Evolutionary conservation across 78 protist genomes (phyloP), one percentile per base, ranked within the genome.

Genomic region (Polysphondylium violaceum): DNA sequence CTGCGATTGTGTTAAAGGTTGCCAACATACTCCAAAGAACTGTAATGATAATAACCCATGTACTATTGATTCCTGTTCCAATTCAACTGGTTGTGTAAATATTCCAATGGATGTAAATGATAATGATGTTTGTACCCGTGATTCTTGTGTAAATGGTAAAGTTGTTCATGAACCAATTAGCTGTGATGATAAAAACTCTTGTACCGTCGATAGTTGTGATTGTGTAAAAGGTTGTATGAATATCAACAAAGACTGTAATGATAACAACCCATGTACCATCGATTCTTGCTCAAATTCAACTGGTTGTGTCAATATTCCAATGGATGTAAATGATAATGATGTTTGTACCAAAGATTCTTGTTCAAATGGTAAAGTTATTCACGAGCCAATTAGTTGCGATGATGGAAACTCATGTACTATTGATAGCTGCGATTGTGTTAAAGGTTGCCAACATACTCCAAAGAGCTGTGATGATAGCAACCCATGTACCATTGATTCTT

Each of bases 291-390:
- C 35, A 23, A 17, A 25, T 56, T 23, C 43, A 19, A 31, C 16
- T 9, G 92, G 78, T 23, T 35, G 81, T 36, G 9, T 25, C 2
- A 19, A 58, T 35, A 59, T 31, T 3, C 63, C 78, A 55, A 12
- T 71, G 3, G 2, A 50, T 36, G 61, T 77, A 47, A 21, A 51
- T 19, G 81, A 55, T 74, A 41, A 58, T 55, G 64, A 74, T 23
- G 67, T 36, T 4, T 74, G 81, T 41, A 72, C 93, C 1, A 23
- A 11, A 11, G 93, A 87, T 51, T 60, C 44, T 7, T 87, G 93
- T 60, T n/a, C n/a, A n/a, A n/a, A 51, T 2, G 85, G 85, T 17
- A 60, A 85, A 55, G 23, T 50, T 0, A 40, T 38, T 63, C 71
- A 21, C 12, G 27, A 11, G 7, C 74, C 78, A 53, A 56, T 86